Evolutionary conservation across 176 grass and related monocot genomes (phyloP).

Genomic region (Leersia perrieri): DNA sequence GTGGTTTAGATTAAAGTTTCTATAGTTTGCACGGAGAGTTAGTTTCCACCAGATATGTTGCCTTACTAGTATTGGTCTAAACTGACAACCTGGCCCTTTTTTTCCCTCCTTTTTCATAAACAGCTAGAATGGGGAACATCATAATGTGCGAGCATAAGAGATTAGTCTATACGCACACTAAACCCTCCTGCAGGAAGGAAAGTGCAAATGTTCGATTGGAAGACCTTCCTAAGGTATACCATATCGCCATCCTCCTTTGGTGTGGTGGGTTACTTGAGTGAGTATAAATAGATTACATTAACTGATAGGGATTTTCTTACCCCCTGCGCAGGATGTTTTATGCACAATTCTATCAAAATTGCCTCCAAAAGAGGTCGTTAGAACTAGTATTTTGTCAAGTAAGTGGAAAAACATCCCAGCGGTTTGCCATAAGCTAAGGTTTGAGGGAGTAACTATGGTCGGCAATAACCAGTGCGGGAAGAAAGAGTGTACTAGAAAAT

Average conservation of each 20-base stretch:
- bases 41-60: too few relatives aligned
- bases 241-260: neutral
- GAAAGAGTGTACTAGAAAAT: too few relatives aligned
- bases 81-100: too few relatives aligned
- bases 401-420: neutral
- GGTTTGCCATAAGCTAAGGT: neutral
- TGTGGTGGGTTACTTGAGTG: neutral
- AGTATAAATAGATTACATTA: neutral
- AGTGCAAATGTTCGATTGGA: neutral
- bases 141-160: neutral
- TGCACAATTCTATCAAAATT: neutral
- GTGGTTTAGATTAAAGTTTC: too few relatives aligned
- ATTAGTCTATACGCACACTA: neutral
- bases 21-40: too few relatives aligned
- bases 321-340: neutral
- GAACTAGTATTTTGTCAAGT: neutral
- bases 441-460: neutral
- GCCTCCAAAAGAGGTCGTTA: neutral
- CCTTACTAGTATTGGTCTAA: too few relatives aligned
- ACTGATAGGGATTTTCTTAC: neutral
- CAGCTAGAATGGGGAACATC: neutral
- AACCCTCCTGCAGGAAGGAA: neutral
- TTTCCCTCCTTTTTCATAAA: too few relatives aligned
- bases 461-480: neutral
- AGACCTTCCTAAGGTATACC: neutral